Evolutionary conservation across 345 rosid species (phyloP).

Genomic region (Corymbia maculata): DNA sequence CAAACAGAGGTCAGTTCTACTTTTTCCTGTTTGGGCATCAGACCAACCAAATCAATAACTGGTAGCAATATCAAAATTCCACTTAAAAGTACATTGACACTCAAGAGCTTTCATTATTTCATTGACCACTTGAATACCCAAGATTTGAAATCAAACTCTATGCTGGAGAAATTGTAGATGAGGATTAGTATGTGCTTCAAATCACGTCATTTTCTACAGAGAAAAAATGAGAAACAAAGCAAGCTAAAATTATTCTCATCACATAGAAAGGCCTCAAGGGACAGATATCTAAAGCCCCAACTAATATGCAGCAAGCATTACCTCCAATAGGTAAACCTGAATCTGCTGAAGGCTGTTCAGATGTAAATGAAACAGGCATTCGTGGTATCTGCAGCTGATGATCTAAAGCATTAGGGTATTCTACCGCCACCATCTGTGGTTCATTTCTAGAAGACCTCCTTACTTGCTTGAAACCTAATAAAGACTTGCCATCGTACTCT

Average conservation of each 20-base stretch:
- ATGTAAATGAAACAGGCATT: constrained; percentile 35
- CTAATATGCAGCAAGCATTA: constrained; percentile 6
- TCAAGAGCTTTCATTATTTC: neutral
- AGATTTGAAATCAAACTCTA: neutral
- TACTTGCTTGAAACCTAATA: constrained; percentile 56
- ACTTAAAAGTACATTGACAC: neutral
- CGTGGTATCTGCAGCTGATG: constrained; percentile 43
- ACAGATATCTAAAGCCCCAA: neutral
- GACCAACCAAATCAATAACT: neutral
- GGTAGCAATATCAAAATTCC: neutral
- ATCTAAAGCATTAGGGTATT: constrained; percentile 37
- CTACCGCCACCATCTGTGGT: constrained; percentile 22
- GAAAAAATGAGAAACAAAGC: neutral
- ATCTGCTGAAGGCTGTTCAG: constrained; percentile 40
- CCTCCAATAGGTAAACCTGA: constrained; percentile 55
- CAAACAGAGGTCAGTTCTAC: neutral
- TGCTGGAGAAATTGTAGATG: neutral
- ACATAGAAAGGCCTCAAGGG: neutral
- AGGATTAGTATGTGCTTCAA: neutral
- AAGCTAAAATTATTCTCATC: neutral
- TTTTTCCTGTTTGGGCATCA: neutral
- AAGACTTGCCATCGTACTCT: constrained; percentile 88
- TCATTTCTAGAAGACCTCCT: constrained; percentile 48
- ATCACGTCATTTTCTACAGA: neutral
- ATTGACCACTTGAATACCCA: neutral